Percentiles rank a stretch among this genome's conserved stretches.
Conservation (phyloP, 495 filamentous ascomycete genomes). For the Penicillium longicatenatum region DNA sequence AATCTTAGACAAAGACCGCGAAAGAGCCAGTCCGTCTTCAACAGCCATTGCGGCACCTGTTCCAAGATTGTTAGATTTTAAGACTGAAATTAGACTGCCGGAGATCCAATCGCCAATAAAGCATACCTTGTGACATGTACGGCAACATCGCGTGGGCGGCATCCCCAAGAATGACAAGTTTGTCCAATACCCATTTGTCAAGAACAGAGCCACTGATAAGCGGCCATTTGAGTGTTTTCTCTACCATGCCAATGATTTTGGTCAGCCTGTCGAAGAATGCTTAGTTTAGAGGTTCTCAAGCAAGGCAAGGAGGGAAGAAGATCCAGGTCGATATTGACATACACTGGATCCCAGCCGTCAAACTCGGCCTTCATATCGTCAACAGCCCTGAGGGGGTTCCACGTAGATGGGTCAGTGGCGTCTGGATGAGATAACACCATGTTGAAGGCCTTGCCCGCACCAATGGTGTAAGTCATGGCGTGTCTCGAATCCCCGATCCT, state of each 20-base stretch:
- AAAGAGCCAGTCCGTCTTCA: slow-evolving; percentile 39
- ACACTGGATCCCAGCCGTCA: slow-evolving; percentile 41
- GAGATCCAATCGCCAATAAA: background rate
- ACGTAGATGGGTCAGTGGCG: slow-evolving; percentile 36
- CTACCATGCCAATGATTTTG: slow-evolving; percentile 43
- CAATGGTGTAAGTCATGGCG: slow-evolving; percentile 55
- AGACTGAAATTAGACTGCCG: background rate
- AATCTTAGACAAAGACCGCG: slow-evolving; percentile 25
- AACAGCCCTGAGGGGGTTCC: slow-evolving; percentile 38
- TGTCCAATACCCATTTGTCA: slow-evolving; percentile 31
- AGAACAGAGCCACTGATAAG: slow-evolving; percentile 35
- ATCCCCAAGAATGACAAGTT: slow-evolving; percentile 46
- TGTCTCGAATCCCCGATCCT: slow-evolving; percentile 41
- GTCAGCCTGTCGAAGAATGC: slow-evolving; percentile 17
- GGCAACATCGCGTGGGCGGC: slow-evolving; percentile 55
- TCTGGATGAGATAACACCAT: slow-evolving; percentile 54
- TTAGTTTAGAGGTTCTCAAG: background rate
- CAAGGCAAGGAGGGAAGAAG: background rate
- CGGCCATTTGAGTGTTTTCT: slow-evolving; percentile 43
- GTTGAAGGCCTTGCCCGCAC: slow-evolving; percentile 49
- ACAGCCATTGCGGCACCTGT: slow-evolving; percentile 50
- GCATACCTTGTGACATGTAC: slow-evolving; percentile 47
- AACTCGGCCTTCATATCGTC: slow-evolving; percentile 43
- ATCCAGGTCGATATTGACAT: background rate
- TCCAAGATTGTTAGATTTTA: background rate